phyloP scores from a whole-genome alignment of 345 rosid genomes.

The Populus pruinosa region DNA sequence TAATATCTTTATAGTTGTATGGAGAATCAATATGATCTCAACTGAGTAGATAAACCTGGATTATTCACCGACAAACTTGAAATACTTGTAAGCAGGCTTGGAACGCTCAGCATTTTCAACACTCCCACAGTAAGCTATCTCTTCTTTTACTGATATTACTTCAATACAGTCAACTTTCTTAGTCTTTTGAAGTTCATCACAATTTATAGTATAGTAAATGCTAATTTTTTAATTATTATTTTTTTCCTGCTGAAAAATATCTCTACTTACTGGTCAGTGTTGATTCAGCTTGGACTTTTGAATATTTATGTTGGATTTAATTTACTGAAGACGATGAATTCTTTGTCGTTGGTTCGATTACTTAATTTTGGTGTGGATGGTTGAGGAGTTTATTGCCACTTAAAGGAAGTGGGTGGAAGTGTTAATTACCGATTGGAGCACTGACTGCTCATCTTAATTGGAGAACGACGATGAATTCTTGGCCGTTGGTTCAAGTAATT shows the following conservation, averaged over 20 bases:
- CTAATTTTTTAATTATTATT: no score
- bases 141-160: rapidly evolving
- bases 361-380: not conserved
- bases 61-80: rapidly evolving
- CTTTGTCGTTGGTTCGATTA: not conserved
- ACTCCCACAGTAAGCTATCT: rapidly evolving
- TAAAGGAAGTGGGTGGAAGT: not conserved
- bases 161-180: no score
- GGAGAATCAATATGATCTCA: rapidly evolving
- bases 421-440: not conserved
- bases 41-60: no score
- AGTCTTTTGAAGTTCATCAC: no score
- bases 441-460: not conserved
- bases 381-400: not conserved
- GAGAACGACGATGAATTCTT: not conserved
- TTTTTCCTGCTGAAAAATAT: no score
- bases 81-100: rapidly evolving
- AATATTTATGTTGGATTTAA: not conserved
- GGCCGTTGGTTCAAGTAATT: not conserved
- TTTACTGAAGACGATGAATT: not conserved
- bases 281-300: no score
- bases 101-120: no score
- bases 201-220: no score
- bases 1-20: no score
- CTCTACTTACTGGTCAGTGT: no score